Evolutionary conservation across 2,329 filamentous ascomycete species (phyloP).

Genomic region (Ophiostoma populinum): DNA sequence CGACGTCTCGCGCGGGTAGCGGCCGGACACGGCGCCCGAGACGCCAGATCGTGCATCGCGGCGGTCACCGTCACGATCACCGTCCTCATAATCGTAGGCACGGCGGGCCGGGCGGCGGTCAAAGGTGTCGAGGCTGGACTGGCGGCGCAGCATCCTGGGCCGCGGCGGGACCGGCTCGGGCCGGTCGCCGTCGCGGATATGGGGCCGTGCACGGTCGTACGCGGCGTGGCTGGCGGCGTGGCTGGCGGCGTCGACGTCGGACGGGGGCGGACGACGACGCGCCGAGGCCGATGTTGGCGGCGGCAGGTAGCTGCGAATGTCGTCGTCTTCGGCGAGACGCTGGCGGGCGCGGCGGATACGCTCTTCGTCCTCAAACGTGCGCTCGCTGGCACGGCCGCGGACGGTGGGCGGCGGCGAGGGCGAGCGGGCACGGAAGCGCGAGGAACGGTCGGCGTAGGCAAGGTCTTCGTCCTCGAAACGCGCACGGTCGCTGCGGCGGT

Average conservation of each 20-base stretch:
- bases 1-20: slow-evolving; percentile 1
- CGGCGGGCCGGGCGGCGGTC: slow-evolving; percentile 46
- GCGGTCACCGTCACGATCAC: slow-evolving; percentile 19
- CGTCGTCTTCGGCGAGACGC: slow-evolving; percentile 35
- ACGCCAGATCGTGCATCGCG: slow-evolving; percentile 14
- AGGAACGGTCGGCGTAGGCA: slow-evolving; percentile 2
- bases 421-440: slow-evolving; percentile 16
- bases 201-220: too few species aligned
- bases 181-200: neutral
- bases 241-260: too few species aligned
- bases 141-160: slow-evolving; percentile 53
- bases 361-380: slow-evolving; percentile 29
- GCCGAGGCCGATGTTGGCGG: too few species aligned
- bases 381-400: slow-evolving; percentile 21
- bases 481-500: slow-evolving; percentile 31
- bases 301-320: slow-evolving; percentile 4
- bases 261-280: too few species aligned
- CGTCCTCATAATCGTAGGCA: slow-evolving; percentile 4
- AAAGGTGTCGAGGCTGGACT: slow-evolving; percentile 81
- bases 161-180: slow-evolving; percentile 27
- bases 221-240: too few species aligned
- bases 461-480: slow-evolving; percentile 33
- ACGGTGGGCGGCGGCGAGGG: slow-evolving; percentile 19
- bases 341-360: slow-evolving; percentile 27
- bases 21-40: slow-evolving; percentile 1